Evolutionary conservation across 1,139 yeast genomes (phyloP), one percentile per base, ranked within the genome.

Genomic region (Blastobotrys indianensis): DNA sequence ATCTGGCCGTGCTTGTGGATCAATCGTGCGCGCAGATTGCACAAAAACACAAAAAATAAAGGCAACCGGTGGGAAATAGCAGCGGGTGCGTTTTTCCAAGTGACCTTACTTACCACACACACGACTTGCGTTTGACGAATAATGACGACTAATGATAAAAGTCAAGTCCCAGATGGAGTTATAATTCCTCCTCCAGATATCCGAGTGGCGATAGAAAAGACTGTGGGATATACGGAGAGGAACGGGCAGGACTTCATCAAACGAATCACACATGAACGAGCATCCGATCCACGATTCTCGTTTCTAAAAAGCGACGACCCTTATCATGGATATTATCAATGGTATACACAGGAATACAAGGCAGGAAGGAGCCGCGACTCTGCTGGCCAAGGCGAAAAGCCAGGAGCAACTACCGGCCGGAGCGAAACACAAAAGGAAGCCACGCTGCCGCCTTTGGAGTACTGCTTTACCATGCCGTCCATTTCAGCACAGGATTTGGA

Each of bases 241-340:
- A 84, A 85, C 59, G 96, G 95, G 0, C 48, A 61, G 57, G 32
- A 48, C 8, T 85, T 87, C 64, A 94, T 82, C 56, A 70, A 72
- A 4, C 69, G 86, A 48, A 73, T 87, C 44, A 67, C 65, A 29
- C 67, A 68, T 38, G 67, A 67, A 32, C 80, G 77, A 50, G 62
- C 67, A 31, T 65, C 65, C 20, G 75, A 73, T 48, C 69, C 72
- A 28, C 80, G 82, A 61, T 87, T 87, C 60, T 67, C 75, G 23
- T 88, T 88, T 59, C 63, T 87, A 10, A 64, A 71, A 15, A 70
- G 70, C 1, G 68, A 66, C 8, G 76, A 84, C 61, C 75, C 79
- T 17, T 79, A 76, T 59, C 64, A 83, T 59, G 65, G 64, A 2
- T 85, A 77, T 60, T 88, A 84, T 60, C 65, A 63, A 41, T 73